Percentiles rank a stretch among this genome's conserved stretches.
Conservation (phyloP, 768 basidiomycete species). For the Phaeotremella fagi region DNA sequence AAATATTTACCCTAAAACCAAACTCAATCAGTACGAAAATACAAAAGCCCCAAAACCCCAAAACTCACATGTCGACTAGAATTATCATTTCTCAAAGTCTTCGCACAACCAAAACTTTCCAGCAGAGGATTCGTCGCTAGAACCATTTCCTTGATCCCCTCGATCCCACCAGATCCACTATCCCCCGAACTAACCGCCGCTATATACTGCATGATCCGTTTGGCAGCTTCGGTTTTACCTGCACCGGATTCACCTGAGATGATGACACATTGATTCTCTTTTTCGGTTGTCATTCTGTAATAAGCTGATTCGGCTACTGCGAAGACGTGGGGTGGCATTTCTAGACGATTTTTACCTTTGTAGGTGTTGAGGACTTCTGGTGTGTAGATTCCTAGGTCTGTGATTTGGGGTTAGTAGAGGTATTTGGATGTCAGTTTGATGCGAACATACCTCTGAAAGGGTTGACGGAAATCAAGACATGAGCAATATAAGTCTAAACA, state of each 20-base stretch:
- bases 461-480: constrained; percentile 97
- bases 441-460: constrained; percentile 74
- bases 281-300: constrained; percentile 98
- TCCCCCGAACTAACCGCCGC: constrained; percentile 76
- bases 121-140: constrained; percentile 94
- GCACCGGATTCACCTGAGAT: constrained; percentile 99
- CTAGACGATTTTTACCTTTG: constrained; percentile 93
- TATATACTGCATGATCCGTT: constrained; percentile 99
- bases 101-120: constrained; percentile 98
- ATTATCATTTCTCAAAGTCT: constrained; percentile 97
- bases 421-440: neutral
- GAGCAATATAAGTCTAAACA: constrained; percentile 82
- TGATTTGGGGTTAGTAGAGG: constrained; percentile 11
- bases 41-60: too few species aligned
- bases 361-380: constrained; percentile 78
- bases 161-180: constrained; percentile 68
- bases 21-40: neutral
- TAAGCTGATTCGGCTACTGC: constrained; percentile 93
- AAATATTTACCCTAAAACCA: constrained; percentile 83
- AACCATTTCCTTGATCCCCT: constrained; percentile 99
- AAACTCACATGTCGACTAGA: constrained; percentile 88
- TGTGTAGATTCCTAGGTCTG: constrained; percentile 97
- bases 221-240: constrained; percentile 98
- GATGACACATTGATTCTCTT: constrained; percentile 99
- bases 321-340: constrained; percentile 97